phyloP scores from a whole-genome alignment of 768 basidiomycete genomes.

The Russula virescens region DNA sequence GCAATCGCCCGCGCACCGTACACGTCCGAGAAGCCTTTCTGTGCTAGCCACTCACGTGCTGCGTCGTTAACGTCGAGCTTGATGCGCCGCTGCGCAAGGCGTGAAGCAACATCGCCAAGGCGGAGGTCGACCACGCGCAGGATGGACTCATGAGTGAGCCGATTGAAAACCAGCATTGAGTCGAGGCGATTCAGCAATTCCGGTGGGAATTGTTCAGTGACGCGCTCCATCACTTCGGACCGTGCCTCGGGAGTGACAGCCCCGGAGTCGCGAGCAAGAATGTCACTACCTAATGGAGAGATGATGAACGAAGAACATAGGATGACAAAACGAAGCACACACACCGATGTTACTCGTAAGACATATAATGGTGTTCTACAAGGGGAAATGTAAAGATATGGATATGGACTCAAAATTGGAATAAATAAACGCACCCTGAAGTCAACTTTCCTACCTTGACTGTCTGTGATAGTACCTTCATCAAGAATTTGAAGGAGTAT shows the following conservation, averaged over 20 bases:
- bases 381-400: background rate
- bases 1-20: constrained; percentile 89
- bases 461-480: constrained; percentile 85
- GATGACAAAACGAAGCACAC: background rate
- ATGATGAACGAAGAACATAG: background rate
- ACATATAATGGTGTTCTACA: constrained; percentile 84
- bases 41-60: constrained; percentile 63
- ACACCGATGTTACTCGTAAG: constrained; percentile 80
- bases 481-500: constrained; percentile 88
- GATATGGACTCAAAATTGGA: background rate
- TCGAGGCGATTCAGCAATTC: constrained; percentile 89
- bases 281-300: constrained; percentile 42
- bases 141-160: constrained; percentile 67
- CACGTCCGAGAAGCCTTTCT: constrained; percentile 73
- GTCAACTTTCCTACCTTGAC: constrained; percentile 86
- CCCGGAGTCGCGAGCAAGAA: constrained; percentile 67
- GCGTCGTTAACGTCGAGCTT: constrained; percentile 59
- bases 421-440: constrained; percentile 57
- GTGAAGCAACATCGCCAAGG: constrained; percentile 62
- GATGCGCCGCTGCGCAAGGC: constrained; percentile 62
- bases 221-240: constrained; percentile 64
- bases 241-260: constrained; percentile 56
- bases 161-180: constrained; percentile 86
- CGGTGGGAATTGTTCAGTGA: constrained; percentile 79
- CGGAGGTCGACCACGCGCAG: constrained; percentile 75